Percentiles rank a stretch among this genome's conserved stretches.
Conservation (phyloP, 805 yeast species). For the Kazachstania psychrophila region DNA sequence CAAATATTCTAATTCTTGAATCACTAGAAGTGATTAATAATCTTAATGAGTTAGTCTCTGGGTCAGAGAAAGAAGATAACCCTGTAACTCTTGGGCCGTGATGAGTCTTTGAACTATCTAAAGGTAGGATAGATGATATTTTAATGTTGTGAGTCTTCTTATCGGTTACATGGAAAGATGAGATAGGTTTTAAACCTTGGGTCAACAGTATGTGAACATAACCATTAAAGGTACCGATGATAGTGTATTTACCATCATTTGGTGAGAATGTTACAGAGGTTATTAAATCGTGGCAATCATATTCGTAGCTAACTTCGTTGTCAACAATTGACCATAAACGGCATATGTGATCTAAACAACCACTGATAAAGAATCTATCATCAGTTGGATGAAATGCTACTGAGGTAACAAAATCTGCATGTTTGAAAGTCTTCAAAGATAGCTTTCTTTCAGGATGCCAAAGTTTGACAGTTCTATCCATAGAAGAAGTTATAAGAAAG, state of each 20-base stretch:
- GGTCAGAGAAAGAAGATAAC: conserved; percentile 40
- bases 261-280: conserved; percentile 74
- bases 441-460: conserved; percentile 73
- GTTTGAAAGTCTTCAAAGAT: conserved; percentile 56
- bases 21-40: conserved; percentile 71
- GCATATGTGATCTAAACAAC: conserved; percentile 66
- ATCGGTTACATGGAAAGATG: conserved; percentile 40
- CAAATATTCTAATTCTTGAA: conserved; percentile 62
- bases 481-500: conserved; percentile 68
- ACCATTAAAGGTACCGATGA: conserved; percentile 77
- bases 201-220: conserved; percentile 52
- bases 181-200: conserved; percentile 44
- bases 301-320: conserved; percentile 47
- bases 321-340: conserved; percentile 82
- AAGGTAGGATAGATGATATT: background rate
- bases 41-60: conserved; percentile 29
- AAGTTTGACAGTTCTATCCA: conserved; percentile 72
- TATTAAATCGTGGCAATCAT: conserved; percentile 54
- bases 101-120: conserved; percentile 10
- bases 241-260: conserved; percentile 45
- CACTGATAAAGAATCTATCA: conserved; percentile 77
- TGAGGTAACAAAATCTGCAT: conserved; percentile 73
- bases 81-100: conserved; percentile 67
- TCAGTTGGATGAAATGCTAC: conserved; percentile 77
- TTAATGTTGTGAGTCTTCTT: conserved; percentile 21